Evolutionary conservation across 2,329 filamentous ascomycete species (phyloP), one percentile per base, ranked within the genome.

Genomic region (Cercospora canescens): DNA sequence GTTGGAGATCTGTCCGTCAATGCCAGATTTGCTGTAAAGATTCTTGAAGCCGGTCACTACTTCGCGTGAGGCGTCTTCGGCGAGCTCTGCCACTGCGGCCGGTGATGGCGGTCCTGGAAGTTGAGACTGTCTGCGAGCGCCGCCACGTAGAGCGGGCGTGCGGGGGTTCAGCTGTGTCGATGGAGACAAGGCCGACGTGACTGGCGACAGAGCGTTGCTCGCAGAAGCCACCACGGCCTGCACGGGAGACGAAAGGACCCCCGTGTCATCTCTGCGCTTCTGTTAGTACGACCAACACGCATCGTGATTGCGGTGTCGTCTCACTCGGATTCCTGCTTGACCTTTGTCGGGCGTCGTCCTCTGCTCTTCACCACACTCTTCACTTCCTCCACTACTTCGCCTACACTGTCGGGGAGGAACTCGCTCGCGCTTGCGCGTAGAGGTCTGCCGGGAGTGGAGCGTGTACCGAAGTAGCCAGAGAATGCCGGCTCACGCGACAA

Each of bases 81-180:
- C 88, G 69, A 87, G 88, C 71, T 90, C 84, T 41, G 90, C 91
- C 37, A 96, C 89, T 67, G 91, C 88, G 45, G 91, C 89, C 6
- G 93, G 93, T 1, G 92, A 93, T 8, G 92, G 88, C 24, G 72
- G 72, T 24, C 69, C 70, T 39, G 92, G 92, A 60, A 96, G 83
- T n/a, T 70, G 69, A 35, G 71, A 68, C 54, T 61, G 63, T 35
- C 69, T 61, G 54, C 67, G 69, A 60, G 65, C 55, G 50, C 58
- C 57, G 59, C 45, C 50, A 57, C 65, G 70, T 14, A 71, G 62
- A 34, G 67, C 71, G 9, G 73, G 71, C 26, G 73, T 73, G 63
- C 71, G 71, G 70, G 35, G 77, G 65, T 57, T 78, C 68, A 58
- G 61, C 55, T 69, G 65, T 16, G 59, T 64, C 30, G 69, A 70